These are phyloP conservation scores for Alnus rubra DNA, from an alignment of 306 rosid species.

Conservation along the genomic window DNA sequence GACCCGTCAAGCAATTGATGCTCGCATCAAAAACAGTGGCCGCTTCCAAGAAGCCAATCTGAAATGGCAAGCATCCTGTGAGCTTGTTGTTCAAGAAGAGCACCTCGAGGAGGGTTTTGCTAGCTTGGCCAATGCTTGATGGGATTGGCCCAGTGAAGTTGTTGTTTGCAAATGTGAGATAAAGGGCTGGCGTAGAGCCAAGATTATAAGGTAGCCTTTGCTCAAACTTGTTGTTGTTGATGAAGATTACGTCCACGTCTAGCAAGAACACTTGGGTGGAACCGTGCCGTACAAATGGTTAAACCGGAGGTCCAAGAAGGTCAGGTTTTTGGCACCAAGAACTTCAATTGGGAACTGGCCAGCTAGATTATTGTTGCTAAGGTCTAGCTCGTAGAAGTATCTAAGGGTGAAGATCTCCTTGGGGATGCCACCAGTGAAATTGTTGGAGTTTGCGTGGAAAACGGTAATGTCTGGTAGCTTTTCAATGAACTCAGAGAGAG, in stretches of 20 bases:
- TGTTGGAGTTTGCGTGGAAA: conserved; percentile 78
- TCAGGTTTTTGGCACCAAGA: conserved; percentile 24
- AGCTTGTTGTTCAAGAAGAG: conserved; percentile 58
- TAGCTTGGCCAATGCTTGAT: conserved; percentile 45
- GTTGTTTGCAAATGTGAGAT: conserved; percentile 72
- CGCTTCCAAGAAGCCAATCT: conserved; percentile 53
- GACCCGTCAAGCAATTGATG: conserved; percentile 49
- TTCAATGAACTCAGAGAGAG: conserved; percentile 29
- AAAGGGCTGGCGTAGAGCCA: conserved; percentile 59
- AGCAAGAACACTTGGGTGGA: conserved; percentile 34
- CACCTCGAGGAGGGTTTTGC: conserved; percentile 52
- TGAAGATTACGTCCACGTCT: conserved; percentile 62
- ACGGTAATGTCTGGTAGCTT: conserved; percentile 40
- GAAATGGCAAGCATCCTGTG: conserved; percentile 65
- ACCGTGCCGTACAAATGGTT: conserved; percentile 34
- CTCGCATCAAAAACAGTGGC: conserved; percentile 64
- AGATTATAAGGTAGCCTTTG: conserved; percentile 45
- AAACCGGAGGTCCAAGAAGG: conserved; percentile 78
- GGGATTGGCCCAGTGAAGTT: conserved; percentile 59
- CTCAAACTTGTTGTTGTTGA: conserved; percentile 58
- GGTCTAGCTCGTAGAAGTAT: conserved; percentile 69
- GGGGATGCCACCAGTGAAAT: conserved; percentile 40
- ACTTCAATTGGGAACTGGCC: conserved; percentile 46
- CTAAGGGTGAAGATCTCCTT: not conserved
- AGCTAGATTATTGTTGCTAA: conserved; percentile 52